Evolutionary conservation across 179 eudicot species (phyloP).

Genomic region (Nepenthes alata): DNA sequence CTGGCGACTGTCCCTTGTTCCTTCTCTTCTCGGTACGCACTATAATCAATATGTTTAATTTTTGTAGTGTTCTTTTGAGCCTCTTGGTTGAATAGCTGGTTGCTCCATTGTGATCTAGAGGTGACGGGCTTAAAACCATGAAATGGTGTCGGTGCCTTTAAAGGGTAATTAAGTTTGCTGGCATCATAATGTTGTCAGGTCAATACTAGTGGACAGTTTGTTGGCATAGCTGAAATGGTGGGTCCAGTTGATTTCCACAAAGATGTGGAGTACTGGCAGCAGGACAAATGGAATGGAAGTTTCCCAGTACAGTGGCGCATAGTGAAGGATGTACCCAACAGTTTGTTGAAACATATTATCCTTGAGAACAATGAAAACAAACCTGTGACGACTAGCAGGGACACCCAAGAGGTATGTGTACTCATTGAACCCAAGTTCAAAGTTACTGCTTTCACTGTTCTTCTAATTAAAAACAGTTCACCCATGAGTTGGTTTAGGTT

Average conservation of each 20-base stretch:
- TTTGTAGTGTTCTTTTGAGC: not conserved
- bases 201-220: conserved; percentile 75
- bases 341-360: conserved; percentile 46
- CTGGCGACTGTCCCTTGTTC: conserved; percentile 28
- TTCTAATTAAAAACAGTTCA: not conserved
- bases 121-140: too few species aligned
- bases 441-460: not conserved
- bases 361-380: conserved; percentile 69
- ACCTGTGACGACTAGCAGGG: conserved; percentile 77
- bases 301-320: conserved; percentile 73
- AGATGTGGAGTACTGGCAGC: conserved; percentile 72
- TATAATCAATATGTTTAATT: not conserved
- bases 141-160: too few species aligned
- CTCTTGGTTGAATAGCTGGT: too few species aligned
- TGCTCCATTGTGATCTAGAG: too few species aligned
- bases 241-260: conserved; percentile 65
- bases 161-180: not conserved
- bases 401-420: conserved; percentile 64
- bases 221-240: conserved; percentile 80
- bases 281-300: conserved; percentile 74
- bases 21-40: conserved; percentile 29
- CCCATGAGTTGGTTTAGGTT: conserved; percentile 12
- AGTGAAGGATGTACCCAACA: conserved; percentile 69
- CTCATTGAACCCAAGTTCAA: not conserved
- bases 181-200: conserved; percentile 23